phyloP scores from a whole-genome alignment of 441 rosid genomes.

The Corymbia calophylla region DNA sequence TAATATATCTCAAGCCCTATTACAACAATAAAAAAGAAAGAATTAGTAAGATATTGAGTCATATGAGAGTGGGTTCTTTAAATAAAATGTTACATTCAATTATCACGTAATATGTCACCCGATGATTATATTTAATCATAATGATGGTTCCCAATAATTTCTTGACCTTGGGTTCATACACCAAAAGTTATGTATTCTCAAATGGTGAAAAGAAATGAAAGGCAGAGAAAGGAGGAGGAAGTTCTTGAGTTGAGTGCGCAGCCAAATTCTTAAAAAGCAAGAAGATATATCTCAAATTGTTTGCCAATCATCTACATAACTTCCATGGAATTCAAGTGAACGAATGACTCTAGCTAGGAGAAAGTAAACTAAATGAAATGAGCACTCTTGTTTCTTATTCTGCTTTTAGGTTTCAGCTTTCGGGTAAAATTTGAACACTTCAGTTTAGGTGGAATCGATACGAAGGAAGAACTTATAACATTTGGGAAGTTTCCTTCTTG shows the following conservation, averaged over 20 bases:
- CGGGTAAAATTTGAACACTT: neutral
- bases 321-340: too few relatives aligned
- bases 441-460: neutral
- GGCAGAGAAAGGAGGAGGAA: neutral
- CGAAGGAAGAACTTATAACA: neutral
- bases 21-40: neutral
- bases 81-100: neutral
- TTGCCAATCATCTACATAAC: neutral
- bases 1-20: neutral
- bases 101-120: neutral
- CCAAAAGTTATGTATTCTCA: neutral
- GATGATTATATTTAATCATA: neutral
- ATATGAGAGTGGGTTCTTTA: neutral
- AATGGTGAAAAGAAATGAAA: neutral
- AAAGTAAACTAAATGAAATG: too few relatives aligned
- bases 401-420: neutral
- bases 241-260: neutral
- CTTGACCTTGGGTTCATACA: neutral
- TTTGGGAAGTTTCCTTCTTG: neutral
- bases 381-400: neutral
- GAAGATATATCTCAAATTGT: neutral
- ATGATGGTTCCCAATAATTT: neutral
- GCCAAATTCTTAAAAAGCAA: neutral
- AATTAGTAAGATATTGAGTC: neutral
- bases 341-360: neutral